phyloP scores from a whole-genome alignment of 202 grass and related monocot species.

The Schoenoplectus tabernaemontani region DNA sequence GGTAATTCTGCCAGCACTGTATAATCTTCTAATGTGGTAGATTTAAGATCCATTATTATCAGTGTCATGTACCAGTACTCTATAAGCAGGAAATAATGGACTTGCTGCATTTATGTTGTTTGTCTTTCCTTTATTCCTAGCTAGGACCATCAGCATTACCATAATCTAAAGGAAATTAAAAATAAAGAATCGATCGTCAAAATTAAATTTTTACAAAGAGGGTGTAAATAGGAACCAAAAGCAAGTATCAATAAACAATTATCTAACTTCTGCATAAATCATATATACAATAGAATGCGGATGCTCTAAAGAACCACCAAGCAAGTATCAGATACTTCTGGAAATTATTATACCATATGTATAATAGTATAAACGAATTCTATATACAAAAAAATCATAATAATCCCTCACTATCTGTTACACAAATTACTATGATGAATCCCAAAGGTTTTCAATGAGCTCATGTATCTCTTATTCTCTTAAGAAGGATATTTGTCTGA shows the following conservation, averaged over 20 bases:
- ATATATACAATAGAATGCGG: no score
- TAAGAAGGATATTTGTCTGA: constrained; percentile 1
- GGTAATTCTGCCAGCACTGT: constrained; percentile 51
- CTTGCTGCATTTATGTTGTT: not conserved
- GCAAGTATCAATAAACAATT: no score
- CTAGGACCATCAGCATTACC: not conserved
- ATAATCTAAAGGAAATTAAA: not conserved
- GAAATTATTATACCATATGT: not conserved
- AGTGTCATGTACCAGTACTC: not conserved
- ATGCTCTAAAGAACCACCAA: not conserved
- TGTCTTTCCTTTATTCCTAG: not conserved
- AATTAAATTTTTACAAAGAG: no score
- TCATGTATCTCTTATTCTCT: not conserved
- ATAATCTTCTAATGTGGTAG: constrained; percentile 42
- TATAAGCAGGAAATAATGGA: not conserved
- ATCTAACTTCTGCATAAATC: no score
- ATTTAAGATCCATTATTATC: constrained; percentile 10
- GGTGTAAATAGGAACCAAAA: no score
- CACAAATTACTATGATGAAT: no score
- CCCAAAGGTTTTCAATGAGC: not conserved
- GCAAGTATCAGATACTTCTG: not conserved
- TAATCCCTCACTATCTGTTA: not conserved
- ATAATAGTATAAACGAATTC: not conserved
- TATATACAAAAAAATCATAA: not conserved
- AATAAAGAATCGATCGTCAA: no score